These are phyloP conservation scores for Claviceps sp. DNA, from an alignment of 2,329 filamentous ascomycete species.

Conservation along the genomic window DNA sequence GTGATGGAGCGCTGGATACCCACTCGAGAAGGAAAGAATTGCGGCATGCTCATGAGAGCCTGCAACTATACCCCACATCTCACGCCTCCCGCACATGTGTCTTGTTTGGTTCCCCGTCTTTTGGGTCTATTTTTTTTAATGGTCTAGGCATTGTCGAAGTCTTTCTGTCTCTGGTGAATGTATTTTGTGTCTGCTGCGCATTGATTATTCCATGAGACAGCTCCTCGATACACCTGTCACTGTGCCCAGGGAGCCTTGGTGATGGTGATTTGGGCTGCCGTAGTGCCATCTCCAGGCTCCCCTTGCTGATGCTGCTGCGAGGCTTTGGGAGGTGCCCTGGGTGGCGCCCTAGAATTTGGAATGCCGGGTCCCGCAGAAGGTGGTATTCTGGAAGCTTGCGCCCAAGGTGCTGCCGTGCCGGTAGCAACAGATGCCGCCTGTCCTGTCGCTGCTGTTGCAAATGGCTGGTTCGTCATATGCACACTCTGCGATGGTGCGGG, in stretches of 20 bases:
- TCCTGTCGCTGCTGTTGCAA: not conserved
- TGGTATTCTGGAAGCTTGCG: slow-evolving; percentile 27
- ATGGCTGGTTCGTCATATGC: slow-evolving; percentile 45
- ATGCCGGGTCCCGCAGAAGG: slow-evolving; percentile 21
- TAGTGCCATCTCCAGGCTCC: slow-evolving; percentile 14
- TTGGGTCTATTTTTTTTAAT: slow-evolving; percentile 6
- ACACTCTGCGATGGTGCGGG: slow-evolving; percentile 32
- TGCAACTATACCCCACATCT: slow-evolving; percentile 18
- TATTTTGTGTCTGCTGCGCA: not conserved
- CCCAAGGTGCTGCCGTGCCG: slow-evolving; percentile 32
- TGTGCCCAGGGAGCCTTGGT: slow-evolving; percentile 36
- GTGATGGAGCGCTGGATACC: slow-evolving; percentile 19
- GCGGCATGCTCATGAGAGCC: slow-evolving; percentile 12
- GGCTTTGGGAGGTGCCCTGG: slow-evolving; percentile 15
- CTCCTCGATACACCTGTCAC: slow-evolving; percentile 3
- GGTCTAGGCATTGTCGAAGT: slow-evolving; percentile 4
- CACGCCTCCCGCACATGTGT: slow-evolving; percentile 4
- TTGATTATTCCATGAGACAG: not conserved
- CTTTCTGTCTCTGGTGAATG: not conserved
- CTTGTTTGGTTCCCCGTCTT: slow-evolving; percentile 5
- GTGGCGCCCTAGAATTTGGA: slow-evolving; percentile 24
- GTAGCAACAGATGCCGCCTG: slow-evolving; percentile 12
- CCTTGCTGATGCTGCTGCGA: slow-evolving; percentile 11
- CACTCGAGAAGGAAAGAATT: slow-evolving; percentile 11
- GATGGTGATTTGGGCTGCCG: slow-evolving; percentile 25